Evolutionary conservation across 2,329 filamentous ascomycete species (phyloP), one percentile per base, ranked within the genome.

Genomic region (Rhexocercosporidium sp.): DNA sequence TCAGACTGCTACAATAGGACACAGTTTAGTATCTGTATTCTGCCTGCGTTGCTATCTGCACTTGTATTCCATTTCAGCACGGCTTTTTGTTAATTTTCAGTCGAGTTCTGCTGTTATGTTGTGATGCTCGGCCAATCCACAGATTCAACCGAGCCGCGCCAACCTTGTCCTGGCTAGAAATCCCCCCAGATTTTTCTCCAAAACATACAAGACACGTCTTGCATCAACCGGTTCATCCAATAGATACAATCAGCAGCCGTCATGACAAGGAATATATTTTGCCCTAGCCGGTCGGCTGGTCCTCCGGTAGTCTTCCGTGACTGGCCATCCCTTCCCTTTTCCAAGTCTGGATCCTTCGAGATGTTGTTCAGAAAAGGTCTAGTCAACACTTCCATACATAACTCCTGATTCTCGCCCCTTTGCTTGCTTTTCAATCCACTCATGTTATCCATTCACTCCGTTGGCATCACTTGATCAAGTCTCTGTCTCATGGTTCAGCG

Each of bases 141-240:
- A 29, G 18, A 60, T 60, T 57, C 57, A 60, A 46, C 39, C 57
- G 39, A 60, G 57, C 57, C 37, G 57, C 57, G 14, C n/a, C 22
- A 60, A 47, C 22, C 57, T 16, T 46, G 57, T 16, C 49, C 49
- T 29, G 14, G 49, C 54, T 25, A 34, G 20, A 22, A 44, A 44
- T 16, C 57, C 47, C 39, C 27, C 57, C 37, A 60, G 57, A 60
- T 27, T 60, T 60, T n/a, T 20, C 39, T 57, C 54, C 54, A 57
- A 39, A 41, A 34, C 57, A 47, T 8, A 11, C 57, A 27, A 47
- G 57, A 60, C 57, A 44, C 27, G 14, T 60, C 57, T 20, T 60
- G 39, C 27, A 41, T 46, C 27, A 44, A 60, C 25, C 22, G 34
- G 27, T 44, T 60, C 57, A 46, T 60, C 57, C 41, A 47, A 60